Evolutionary conservation across 164 flowering plant species (phyloP).

Genomic region (Dillenia suffruticosa): DNA sequence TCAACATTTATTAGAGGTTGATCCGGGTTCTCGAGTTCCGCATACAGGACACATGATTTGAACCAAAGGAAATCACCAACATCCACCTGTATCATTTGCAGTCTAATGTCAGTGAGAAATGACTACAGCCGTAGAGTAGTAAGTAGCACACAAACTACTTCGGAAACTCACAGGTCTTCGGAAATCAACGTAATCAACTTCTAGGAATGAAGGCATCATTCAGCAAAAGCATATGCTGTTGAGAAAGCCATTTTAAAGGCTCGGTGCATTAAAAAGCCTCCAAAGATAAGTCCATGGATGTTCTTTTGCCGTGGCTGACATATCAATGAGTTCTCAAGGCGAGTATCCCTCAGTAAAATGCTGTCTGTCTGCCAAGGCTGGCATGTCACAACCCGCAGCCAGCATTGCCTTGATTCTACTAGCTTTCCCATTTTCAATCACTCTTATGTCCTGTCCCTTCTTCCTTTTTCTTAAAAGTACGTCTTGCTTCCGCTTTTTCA

Average conservation of each 20-base stretch:
- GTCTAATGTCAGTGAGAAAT: no score
- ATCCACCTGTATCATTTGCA: constrained; percentile 63
- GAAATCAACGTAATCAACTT: constrained; percentile 94
- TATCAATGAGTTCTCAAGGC: constrained; percentile 68
- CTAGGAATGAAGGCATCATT: constrained; percentile 62
- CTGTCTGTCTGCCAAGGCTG: constrained; percentile 91
- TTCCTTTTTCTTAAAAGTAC: constrained; percentile 55
- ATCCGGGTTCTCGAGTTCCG: constrained; percentile 56
- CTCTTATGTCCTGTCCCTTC: constrained; percentile 33
- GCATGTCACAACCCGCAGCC: constrained; percentile 91
- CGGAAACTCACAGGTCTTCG: constrained; percentile 66
- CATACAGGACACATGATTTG: constrained; percentile 76
- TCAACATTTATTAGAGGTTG: constrained; percentile 75
- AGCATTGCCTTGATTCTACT: constrained; percentile 53
- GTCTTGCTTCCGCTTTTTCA: constrained; percentile 77
- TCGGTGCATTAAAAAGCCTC: constrained; percentile 86
- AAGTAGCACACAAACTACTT: no score
- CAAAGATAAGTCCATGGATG: constrained; percentile 85
- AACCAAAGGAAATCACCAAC: constrained; percentile 86
- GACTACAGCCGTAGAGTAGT: no score
- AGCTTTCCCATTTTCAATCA: constrained; percentile 27
- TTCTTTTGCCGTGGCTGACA: constrained; percentile 95
- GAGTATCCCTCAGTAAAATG: constrained; percentile 74
- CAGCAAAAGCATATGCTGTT: constrained; percentile 86
- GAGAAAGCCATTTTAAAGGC: constrained; percentile 90